These are phyloP conservation scores for Plenodomus lindquistii DNA, from an alignment of 2,329 filamentous ascomycete genomes.

Conservation along the genomic window DNA sequence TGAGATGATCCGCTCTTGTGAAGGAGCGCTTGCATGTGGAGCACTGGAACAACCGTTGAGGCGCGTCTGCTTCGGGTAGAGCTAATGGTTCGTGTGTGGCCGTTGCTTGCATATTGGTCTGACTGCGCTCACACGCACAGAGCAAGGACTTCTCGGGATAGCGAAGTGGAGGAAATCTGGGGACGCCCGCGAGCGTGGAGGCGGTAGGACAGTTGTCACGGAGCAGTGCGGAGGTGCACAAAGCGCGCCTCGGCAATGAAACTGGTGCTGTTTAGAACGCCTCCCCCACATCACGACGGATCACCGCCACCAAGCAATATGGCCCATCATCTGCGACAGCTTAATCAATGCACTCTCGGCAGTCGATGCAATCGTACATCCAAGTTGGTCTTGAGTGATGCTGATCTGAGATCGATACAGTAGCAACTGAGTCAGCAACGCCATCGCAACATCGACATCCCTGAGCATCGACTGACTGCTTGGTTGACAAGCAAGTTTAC, in stretches of 20 bases:
- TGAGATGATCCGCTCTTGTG: conserved; percentile 57
- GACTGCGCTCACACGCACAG: conserved; percentile 6
- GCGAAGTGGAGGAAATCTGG: conserved; percentile 31
- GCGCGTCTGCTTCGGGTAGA: conserved; percentile 21
- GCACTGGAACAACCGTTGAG: conserved; percentile 50
- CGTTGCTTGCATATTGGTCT: conserved; percentile 22
- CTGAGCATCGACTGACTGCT: too few relatives aligned
- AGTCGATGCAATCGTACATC: neutral
- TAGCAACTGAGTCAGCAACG: neutral
- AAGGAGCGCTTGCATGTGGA: conserved; percentile 58
- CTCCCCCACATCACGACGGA: conserved; percentile 20
- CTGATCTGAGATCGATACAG: neutral
- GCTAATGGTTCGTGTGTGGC: conserved; percentile 10
- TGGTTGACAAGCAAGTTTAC: too few relatives aligned
- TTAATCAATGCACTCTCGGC: neutral
- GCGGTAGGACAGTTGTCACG: conserved; percentile 5
- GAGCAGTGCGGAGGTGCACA: conserved; percentile 10
- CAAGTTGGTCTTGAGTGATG: neutral
- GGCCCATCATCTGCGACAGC: neutral
- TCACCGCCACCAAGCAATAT: neutral
- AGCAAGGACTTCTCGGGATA: conserved; percentile 17
- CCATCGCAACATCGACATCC: neutral
- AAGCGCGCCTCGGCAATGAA: conserved; percentile 6
- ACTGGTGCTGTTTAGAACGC: neutral
- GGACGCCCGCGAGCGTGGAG: conserved; percentile 7